Evolutionary conservation across 371 early-diverging fungal species (phyloP), one percentile per base, ranked within the genome.

Genomic region (Apophysomyces variabilis): DNA sequence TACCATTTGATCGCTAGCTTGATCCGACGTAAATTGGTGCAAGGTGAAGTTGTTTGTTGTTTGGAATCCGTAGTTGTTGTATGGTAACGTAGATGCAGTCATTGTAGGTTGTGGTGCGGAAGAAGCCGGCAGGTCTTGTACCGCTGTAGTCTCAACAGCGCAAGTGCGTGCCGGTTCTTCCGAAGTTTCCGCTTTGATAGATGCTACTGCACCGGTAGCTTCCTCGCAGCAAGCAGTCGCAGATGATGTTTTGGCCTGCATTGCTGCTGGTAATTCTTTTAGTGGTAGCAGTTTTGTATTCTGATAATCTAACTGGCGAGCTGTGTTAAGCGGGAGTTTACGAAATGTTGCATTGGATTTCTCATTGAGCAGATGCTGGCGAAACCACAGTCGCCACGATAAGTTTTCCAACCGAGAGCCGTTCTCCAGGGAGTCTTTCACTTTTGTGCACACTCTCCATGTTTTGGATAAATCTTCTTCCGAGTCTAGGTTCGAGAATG

Each of bases 401-500:
- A 95, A 78, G 69, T 95, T 95, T 71, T 95, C 96, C n/a, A 95
- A 77, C 44, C 96, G 80, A 36, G 87, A 88, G 9, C 95, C 96
- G 66, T 94, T 90, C 64, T 92, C 93, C 8, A 95, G 78, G 18
- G 94, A 91, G 67, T 94, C 93, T 73, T 92, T 95, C 50, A 93
- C 94, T 79, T 94, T 93, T 32, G 93, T 90, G 73, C 91, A 92
- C 9, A 95, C 87, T 60, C 88, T 83, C 96, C 96, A 95, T 7
- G 90, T 86, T 59, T 85, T 83, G 26, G 87, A 87, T 16, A 93
- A 73, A 65, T 93, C 93, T 63, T 90, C 91, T 46, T 87, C 89
- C 39, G 84, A 89, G 47, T 86, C 85, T 21, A 93, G 77, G 45
- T 88, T 82, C n/a, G 89, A 80, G 72, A 93, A 89, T 7, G 88